Conservation (phyloP, 192 early-diverging fungal species). For the Neocallimastix lanati region DNA sequence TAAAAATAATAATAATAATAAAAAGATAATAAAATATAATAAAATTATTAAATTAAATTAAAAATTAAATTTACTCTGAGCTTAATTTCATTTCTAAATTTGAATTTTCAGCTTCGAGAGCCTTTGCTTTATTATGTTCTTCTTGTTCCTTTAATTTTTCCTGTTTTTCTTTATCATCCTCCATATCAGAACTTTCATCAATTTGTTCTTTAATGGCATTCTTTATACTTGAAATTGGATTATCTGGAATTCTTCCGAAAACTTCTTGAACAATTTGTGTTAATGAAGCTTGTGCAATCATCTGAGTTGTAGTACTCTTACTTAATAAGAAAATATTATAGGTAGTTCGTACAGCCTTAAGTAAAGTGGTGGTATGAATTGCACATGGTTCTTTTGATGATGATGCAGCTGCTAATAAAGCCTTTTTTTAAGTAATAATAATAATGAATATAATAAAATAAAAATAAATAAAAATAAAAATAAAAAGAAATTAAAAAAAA, state of each 20-base stretch:
- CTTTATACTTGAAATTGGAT: constrained; percentile 3
- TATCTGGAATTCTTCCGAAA: constrained; percentile 46
- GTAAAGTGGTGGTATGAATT: constrained; percentile 53
- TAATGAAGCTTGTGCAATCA: constrained; percentile 67
- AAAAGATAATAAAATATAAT: too few species aligned
- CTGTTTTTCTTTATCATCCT: background rate
- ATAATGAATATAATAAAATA: too few species aligned
- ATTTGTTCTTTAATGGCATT: background rate
- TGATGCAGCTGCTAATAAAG: constrained; percentile 65
- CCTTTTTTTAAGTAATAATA: constrained; percentile 22
- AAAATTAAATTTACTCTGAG: background rate
- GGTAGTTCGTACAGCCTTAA: constrained; percentile 62
- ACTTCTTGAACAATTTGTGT: constrained; percentile 76
- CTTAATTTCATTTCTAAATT: background rate
- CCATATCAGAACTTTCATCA: background rate
- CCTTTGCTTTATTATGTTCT: background rate
- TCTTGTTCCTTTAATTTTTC: background rate
- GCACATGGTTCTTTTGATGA: constrained; percentile 27
- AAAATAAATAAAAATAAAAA: background rate
- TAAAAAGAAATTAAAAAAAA: too few species aligned
- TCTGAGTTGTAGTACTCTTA: constrained; percentile 52
- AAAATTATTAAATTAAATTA: too few species aligned
- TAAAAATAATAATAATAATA: too few species aligned
- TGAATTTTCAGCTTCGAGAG: background rate
- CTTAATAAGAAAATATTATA: constrained; percentile 80